A percentile compares a stretch with the other conserved stretches of the same genome.
Conservation (phyloP, 805 yeast species). For the Geotrichum ghanense region DNA sequence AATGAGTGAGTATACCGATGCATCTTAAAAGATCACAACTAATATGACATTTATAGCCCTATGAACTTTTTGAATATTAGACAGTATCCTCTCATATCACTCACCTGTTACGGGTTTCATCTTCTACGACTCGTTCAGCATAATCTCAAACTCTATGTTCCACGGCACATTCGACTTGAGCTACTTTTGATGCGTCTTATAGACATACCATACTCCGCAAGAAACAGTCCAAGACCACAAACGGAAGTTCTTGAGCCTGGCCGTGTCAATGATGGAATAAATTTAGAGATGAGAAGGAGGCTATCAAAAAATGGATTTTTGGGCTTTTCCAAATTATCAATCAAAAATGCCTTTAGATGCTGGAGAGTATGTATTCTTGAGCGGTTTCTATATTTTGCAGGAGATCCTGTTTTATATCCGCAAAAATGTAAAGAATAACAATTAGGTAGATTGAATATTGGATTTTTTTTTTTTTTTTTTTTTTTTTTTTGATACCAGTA, state of each 20-base stretch:
- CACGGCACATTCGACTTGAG: neutral
- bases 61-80: neutral
- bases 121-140: neutral
- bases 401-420: slow-evolving; percentile 1
- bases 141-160: neutral
- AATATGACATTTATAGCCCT: neutral
- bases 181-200: neutral
- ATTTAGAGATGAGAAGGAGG: neutral
- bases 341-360: neutral
- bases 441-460: too few species aligned
- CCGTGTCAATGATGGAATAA: neutral
- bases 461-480: too few species aligned
- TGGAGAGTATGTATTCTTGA: neutral
- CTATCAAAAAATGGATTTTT: neutral
- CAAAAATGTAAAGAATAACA: neutral
- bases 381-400: neutral
- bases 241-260: neutral
- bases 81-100: neutral
- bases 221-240: neutral
- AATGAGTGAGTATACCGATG: neutral
- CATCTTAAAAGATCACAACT: too few species aligned
- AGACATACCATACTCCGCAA: neutral
- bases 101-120: neutral
- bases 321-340: neutral
- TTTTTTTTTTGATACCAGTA: too few species aligned